phyloP scores from a whole-genome alignment of 192 early-diverging fungal species.

The Coemansia sp. region DNA sequence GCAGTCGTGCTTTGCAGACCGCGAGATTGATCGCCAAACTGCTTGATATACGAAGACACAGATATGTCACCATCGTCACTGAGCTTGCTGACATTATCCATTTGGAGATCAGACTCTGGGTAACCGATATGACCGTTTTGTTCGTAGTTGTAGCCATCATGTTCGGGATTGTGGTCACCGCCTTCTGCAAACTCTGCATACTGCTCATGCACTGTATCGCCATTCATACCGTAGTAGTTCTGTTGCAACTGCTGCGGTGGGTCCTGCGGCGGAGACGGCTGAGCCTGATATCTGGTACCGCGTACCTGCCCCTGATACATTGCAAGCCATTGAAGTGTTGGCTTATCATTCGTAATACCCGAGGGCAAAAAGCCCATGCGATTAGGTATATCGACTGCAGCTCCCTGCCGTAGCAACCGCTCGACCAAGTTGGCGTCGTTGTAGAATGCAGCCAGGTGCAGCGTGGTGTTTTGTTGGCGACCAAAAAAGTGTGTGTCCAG shows the following conservation, averaged over 20 bases:
- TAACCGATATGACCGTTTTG: background rate
- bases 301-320: constrained; percentile 51
- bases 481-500: constrained; percentile 55
- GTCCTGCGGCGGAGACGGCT: constrained; percentile 12
- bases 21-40: constrained; percentile 28
- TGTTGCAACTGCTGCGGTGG: constrained; percentile 8
- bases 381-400: constrained; percentile 49
- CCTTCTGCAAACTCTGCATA: constrained; percentile 3
- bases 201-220: constrained; percentile 4
- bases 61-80: constrained; percentile 34
- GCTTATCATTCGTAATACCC: constrained; percentile 51
- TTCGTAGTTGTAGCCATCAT: background rate
- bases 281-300: constrained; percentile 31
- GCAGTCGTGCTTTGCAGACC: background rate
- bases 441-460: constrained; percentile 55
- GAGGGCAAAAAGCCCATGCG: constrained; percentile 46
- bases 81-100: constrained; percentile 23
- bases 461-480: constrained; percentile 49
- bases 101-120: constrained; percentile 23
- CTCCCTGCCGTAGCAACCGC: constrained; percentile 49
- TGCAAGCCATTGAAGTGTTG: constrained; percentile 46
- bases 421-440: constrained; percentile 52
- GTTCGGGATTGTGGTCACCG: background rate
- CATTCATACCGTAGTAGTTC: constrained; percentile 5
- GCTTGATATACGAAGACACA: constrained; percentile 42